phyloP scores from a whole-genome alignment of 805 yeast species.

The Metahyphopichia silvanorum region DNA sequence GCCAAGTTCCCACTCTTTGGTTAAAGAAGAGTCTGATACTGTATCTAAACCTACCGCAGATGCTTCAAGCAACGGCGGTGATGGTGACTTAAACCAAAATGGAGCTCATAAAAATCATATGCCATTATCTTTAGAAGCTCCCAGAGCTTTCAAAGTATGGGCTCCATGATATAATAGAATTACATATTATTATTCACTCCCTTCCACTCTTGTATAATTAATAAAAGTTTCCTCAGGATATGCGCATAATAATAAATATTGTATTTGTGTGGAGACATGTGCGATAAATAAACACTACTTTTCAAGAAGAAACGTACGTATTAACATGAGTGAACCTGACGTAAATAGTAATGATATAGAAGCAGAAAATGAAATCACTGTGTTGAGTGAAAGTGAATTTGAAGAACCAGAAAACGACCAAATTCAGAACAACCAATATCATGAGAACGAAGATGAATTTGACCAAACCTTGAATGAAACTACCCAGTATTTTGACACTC shows the following conservation, averaged over 20 bases:
- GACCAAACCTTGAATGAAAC: neutral
- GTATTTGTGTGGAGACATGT: no score
- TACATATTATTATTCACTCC: neutral
- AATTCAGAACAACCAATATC: constrained; percentile 1
- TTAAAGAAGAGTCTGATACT: constrained; percentile 7
- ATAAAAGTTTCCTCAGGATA: no score
- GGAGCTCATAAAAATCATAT: constrained; percentile 12
- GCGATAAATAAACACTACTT: no score
- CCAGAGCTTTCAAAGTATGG: constrained; percentile 44
- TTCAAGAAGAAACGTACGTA: no score
- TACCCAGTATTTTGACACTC: no score
- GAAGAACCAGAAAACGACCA: constrained; percentile 1
- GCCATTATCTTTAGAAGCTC: constrained; percentile 39
- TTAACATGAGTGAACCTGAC: neutral
- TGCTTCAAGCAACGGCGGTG: constrained; percentile 3
- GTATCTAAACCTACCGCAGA: constrained; percentile 9
- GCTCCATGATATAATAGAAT: constrained; percentile 24
- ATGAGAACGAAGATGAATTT: neutral
- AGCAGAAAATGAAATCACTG: neutral
- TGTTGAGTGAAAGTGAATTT: neutral
- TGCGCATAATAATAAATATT: no score
- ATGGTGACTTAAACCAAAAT: neutral
- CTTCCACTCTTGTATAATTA: no score
- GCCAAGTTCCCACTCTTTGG: constrained; percentile 26
- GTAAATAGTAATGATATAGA: constrained; percentile 1